These are phyloP conservation scores for Flaveria ramosissima DNA, from an alignment of 129 eudicot genomes.

Conservation along the genomic window DNA sequence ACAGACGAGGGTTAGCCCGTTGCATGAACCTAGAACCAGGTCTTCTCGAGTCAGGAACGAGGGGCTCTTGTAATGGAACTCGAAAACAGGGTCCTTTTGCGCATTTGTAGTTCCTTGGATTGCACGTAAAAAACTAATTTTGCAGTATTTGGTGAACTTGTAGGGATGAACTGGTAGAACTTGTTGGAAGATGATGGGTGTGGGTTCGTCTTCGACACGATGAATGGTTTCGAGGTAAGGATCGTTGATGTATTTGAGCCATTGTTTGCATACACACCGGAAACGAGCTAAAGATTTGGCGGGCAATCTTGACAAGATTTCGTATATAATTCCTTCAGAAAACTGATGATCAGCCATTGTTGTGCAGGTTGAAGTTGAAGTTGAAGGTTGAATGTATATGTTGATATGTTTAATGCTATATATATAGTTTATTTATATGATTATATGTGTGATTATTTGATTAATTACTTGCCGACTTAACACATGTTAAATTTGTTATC, in stretches of 20 bases:
- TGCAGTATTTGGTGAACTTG: too few relatives aligned
- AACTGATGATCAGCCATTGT: not conserved
- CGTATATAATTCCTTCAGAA: not conserved
- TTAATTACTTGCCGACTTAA: too few relatives aligned
- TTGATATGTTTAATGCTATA: too few relatives aligned
- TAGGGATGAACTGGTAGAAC: too few relatives aligned
- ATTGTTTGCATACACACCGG: not conserved
- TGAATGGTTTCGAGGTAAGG: constrained; percentile 13
- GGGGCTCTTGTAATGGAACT: too few relatives aligned
- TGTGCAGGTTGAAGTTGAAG: not conserved
- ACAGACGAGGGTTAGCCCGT: not conserved
- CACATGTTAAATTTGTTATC: too few relatives aligned
- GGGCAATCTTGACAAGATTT: not conserved
- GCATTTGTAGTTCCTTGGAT: too few relatives aligned
- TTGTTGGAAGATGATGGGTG: not conserved
- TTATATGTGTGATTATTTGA: too few relatives aligned
- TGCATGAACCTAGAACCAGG: constrained; percentile 18
- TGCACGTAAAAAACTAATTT: too few relatives aligned
- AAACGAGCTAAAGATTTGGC: constrained; percentile 12
- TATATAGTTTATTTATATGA: too few relatives aligned
- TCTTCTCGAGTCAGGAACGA: not conserved
- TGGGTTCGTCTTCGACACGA: constrained; percentile 2
- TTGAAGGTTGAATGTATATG: too few relatives aligned
- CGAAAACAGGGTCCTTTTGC: too few relatives aligned
- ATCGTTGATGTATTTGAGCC: not conserved